Conservation (phyloP, 2,329 filamentous ascomycete genomes). For the Septoria linicola region DNA sequence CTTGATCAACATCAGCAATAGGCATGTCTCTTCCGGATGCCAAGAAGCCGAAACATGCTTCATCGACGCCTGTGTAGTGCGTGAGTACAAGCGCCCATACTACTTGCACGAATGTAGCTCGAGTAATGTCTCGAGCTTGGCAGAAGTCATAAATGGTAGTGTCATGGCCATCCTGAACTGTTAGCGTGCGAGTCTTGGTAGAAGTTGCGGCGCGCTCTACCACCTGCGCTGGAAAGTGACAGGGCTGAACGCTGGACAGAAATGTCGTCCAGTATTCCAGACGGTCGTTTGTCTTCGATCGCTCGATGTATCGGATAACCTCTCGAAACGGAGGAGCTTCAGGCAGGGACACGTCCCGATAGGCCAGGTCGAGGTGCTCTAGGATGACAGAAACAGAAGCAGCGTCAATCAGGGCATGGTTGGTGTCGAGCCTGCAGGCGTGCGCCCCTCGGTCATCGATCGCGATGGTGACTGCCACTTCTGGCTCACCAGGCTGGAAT, state of each 20-base stretch:
- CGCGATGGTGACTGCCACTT: not conserved
- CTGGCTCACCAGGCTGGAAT: slow-evolving; percentile 21
- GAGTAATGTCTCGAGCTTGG: not conserved
- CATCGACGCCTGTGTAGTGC: slow-evolving; percentile 33
- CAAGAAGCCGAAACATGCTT: slow-evolving; percentile 40
- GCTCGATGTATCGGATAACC: slow-evolving; percentile 1
- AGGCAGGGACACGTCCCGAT: not conserved
- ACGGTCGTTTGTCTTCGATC: not conserved
- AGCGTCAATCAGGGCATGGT: slow-evolving; percentile 8
- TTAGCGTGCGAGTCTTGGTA: slow-evolving; percentile 30
- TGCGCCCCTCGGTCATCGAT: not conserved
- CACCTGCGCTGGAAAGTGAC: slow-evolving; percentile 38
- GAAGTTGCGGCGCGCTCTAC: slow-evolving; percentile 27
- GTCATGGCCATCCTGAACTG: slow-evolving; percentile 23
- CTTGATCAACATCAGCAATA: slow-evolving; percentile 25
- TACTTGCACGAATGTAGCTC: slow-evolving; percentile 33
- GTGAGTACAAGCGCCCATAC: slow-evolving; percentile 38
- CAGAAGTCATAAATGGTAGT: slow-evolving; percentile 19
- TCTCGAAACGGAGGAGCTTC: not conserved
- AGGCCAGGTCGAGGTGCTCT: not conserved
- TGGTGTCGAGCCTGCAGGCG: slow-evolving; percentile 1
- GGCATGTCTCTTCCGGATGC: slow-evolving; percentile 40
- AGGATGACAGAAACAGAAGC: slow-evolving; percentile 1
- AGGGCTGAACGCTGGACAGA: slow-evolving; percentile 33
- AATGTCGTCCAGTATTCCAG: slow-evolving; percentile 38